A percentile compares a stretch with the other conserved stretches of the same genome.
Evolutionary conservation across 371 early-diverging fungal species (phyloP).

Genomic region (Batkoa obscura): DNA sequence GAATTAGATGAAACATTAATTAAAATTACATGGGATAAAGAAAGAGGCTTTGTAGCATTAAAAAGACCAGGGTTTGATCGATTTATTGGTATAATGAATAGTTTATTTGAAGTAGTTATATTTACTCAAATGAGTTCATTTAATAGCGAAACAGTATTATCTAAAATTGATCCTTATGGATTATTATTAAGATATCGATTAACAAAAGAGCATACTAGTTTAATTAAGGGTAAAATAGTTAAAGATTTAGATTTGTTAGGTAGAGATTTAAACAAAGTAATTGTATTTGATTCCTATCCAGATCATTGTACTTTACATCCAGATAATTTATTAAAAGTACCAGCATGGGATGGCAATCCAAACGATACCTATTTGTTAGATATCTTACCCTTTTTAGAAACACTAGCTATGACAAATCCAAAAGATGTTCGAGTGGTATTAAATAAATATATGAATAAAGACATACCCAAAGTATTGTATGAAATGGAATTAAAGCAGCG

Average conservation of each 20-base stretch:
- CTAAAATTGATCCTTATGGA: conserved; percentile 75
- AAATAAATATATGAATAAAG: conserved; percentile 36
- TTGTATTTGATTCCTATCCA: conserved; percentile 78
- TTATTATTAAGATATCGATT: conserved; percentile 63
- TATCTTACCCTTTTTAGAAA: conserved; percentile 81
- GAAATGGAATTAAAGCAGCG: conserved; percentile 38
- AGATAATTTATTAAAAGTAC: conserved; percentile 67
- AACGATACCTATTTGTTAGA: conserved; percentile 61
- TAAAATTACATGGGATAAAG: conserved; percentile 77
- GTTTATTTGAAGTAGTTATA: conserved; percentile 87
- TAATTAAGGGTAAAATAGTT: conserved; percentile 63
- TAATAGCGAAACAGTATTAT: conserved; percentile 60
- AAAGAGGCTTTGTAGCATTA: conserved; percentile 85
- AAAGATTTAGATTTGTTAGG: conserved; percentile 86
- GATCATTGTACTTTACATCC: conserved; percentile 68
- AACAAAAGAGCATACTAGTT: conserved; percentile 73
- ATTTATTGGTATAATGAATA: conserved; percentile 72
- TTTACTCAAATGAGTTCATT: conserved; percentile 64
- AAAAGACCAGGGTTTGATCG: conserved; percentile 90
- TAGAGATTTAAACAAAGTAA: conserved; percentile 78
- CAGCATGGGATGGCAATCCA: conserved; percentile 72
- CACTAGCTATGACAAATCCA: conserved; percentile 46
- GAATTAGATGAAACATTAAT: conserved; percentile 85
- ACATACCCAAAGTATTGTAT: conserved; percentile 50
- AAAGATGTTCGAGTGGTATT: conserved; percentile 54